Evolutionary conservation across 192 early-diverging fungal species (phyloP).

Genomic region (Chytriomyces confervae): DNA sequence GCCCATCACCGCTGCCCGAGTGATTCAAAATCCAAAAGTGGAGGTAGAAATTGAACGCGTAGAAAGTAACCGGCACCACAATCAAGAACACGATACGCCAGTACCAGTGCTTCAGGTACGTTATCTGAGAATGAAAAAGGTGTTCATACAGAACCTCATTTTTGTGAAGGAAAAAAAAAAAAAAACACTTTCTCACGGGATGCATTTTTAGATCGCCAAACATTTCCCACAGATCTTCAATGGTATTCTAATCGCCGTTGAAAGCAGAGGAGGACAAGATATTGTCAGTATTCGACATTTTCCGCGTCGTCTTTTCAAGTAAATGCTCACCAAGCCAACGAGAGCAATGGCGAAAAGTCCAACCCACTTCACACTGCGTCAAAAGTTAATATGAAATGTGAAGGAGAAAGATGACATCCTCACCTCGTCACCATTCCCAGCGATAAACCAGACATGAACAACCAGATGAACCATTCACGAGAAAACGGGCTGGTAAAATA

Average conservation of each 20-base stretch:
- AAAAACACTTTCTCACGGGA: constrained; percentile 36
- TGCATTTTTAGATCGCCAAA: constrained; percentile 75
- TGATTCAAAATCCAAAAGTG: constrained; percentile 88
- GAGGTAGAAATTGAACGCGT: constrained; percentile 79
- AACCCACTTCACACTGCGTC: constrained; percentile 90
- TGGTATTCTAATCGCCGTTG: constrained; percentile 63
- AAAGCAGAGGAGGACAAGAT: constrained; percentile 16
- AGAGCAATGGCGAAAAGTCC: constrained; percentile 90
- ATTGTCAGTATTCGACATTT: not conserved
- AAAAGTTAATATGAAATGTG: not conserved
- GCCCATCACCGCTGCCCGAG: constrained; percentile 84
- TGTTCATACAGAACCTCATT: not conserved
- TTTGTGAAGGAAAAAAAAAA: not conserved
- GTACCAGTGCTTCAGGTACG: constrained; percentile 83
- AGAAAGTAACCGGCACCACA: constrained; percentile 79
- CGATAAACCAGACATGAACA: constrained; percentile 82
- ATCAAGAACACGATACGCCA: constrained; percentile 82
- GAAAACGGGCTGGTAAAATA: constrained; percentile 75
- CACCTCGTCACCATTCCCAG: constrained; percentile 83
- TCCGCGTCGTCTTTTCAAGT: not conserved
- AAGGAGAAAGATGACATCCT: not conserved
- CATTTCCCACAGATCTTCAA: constrained; percentile 92
- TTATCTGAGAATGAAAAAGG: constrained; percentile 41
- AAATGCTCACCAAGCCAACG: constrained; percentile 71
- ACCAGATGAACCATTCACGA: constrained; percentile 86